phyloP scores from a whole-genome alignment of 2,329 filamentous ascomycete genomes.

The Mollisia scopiformis region DNA sequence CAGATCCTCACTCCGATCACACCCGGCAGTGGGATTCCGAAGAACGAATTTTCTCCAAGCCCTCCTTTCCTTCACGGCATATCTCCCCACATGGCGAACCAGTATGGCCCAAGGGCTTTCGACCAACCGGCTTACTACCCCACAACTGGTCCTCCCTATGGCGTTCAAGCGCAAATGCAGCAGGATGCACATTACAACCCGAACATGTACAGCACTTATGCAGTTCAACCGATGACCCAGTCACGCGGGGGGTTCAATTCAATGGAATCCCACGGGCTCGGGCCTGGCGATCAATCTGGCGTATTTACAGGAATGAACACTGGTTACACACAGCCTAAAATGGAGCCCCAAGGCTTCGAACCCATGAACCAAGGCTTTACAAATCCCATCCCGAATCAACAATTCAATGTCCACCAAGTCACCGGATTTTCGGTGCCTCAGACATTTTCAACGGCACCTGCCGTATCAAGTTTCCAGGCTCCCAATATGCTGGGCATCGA shows the following conservation, averaged over 20 bases:
- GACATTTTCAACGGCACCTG: slow-evolving; percentile 28
- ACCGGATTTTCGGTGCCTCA: slow-evolving; percentile 29
- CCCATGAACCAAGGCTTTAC: slow-evolving; percentile 25
- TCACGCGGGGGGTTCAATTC: slow-evolving; percentile 23
- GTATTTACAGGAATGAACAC: slow-evolving; percentile 24
- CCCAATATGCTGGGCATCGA: slow-evolving; percentile 30
- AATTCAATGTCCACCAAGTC: slow-evolving; percentile 22
- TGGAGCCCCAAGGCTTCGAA: slow-evolving; percentile 23
- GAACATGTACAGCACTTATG: slow-evolving; percentile 13
- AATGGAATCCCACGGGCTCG: slow-evolving; percentile 17
- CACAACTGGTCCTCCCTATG: slow-evolving; percentile 21
- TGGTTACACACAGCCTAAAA: slow-evolving; percentile 23
- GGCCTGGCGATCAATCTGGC: slow-evolving; percentile 20
- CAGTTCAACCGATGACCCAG: slow-evolving; percentile 24
- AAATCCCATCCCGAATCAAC: slow-evolving; percentile 23
- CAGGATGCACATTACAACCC: slow-evolving; percentile 20
- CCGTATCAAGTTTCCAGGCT: slow-evolving; percentile 27
- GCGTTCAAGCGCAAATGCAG: slow-evolving; percentile 22
- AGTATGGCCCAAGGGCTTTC: slow-evolving; percentile 26
- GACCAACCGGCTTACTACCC: slow-evolving; percentile 26
- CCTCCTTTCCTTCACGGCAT: slow-evolving; percentile 32
- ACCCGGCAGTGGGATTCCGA: slow-evolving; percentile 25
- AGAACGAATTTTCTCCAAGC: slow-evolving; percentile 29
- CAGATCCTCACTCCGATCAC: slow-evolving; percentile 34
- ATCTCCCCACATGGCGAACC: slow-evolving; percentile 27